These are phyloP conservation scores for Camelina laxa DNA, from an alignment of 345 rosid genomes.

Conservation along the genomic window DNA sequence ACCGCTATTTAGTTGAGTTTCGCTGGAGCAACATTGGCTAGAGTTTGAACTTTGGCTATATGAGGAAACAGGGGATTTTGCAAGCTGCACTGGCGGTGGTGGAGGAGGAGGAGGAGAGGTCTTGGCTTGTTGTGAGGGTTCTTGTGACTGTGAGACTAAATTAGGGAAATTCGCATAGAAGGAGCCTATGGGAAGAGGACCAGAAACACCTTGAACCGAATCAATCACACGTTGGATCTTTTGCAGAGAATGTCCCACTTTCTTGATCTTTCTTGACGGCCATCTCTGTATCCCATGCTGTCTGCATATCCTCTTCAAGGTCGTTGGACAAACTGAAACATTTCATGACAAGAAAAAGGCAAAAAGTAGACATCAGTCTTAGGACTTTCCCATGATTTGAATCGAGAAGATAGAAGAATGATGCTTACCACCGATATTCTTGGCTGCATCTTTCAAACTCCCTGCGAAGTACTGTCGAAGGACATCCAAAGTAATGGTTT, in stretches of 20 bases:
- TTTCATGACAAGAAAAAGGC: conserved; percentile 25
- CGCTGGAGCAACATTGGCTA: conserved; percentile 75
- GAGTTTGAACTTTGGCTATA: conserved; percentile 78
- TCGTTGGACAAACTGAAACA: conserved; percentile 95
- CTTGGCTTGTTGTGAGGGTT: conserved; percentile 37
- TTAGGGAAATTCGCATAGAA: conserved; percentile 74
- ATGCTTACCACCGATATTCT: conserved; percentile 81
- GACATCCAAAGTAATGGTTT: conserved; percentile 73
- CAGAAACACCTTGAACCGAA: conserved; percentile 79
- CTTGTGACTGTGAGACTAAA: conserved; percentile 58
- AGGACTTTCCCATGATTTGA: background rate
- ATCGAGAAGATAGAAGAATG: background rate
- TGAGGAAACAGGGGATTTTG: conserved; percentile 70
- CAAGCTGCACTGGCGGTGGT: conserved; percentile 22
- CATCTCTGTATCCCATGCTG: conserved; percentile 87
- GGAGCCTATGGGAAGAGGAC: conserved; percentile 65
- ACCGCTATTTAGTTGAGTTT: conserved; percentile 53
- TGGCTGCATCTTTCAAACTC: conserved; percentile 95
- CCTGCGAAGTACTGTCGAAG: conserved; percentile 80
- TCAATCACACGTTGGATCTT: conserved; percentile 80
- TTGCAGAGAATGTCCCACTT: conserved; percentile 87
- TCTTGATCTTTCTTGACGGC: conserved; percentile 98
- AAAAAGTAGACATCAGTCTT: conserved; percentile 26
- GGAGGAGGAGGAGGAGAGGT: conserved; percentile 27
- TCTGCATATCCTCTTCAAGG: conserved; percentile 94